Evolutionary conservation across 2,329 filamentous ascomycete genomes (phyloP), one percentile per base, ranked within the genome.

Genomic region (Furcasterigmium furcatum): DNA sequence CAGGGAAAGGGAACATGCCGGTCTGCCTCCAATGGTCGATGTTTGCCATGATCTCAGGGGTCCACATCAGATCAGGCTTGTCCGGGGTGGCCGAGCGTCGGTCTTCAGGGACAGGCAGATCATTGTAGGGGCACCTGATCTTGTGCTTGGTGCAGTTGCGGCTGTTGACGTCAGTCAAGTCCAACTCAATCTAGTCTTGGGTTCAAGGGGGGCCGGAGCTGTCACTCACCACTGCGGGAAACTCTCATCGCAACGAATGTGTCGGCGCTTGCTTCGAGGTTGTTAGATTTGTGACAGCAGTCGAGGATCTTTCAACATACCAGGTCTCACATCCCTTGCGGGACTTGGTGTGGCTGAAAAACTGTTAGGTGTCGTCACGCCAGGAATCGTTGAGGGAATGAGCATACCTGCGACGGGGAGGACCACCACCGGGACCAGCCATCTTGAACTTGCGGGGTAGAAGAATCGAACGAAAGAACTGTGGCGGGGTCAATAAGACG

Each of bases 81-180:
- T 79, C 75, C 52, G 82, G 80, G 53, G 80, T 81, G 35, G 74
- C 72, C 30, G 79, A 75, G 54, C 80, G 73, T 55, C 82, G 77
- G 55, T 81, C 74, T 54, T 87, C 84, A 47, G 85, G 77, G 38
- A 81, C 76, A 41, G 87, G 81, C 61, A 85, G 84, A 63, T 97
- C 91, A 77, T 96, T 95, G 74, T 97, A 99, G 58, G 96, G 94
- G 70, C 94, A 99, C 60, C 91, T 88, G 59, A 95, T 94, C 73
- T 96, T 96, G 72, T 99, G 94, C 72, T 97, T 99, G 51, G 92
- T 96, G 71, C 94, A 99, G 70, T 99, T 99, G 61, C 90, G 90
- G 73, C 91, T 95, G 60, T 38, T 21, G 36, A 45, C 63, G 49
- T 67, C 55, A 45, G 34, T 14, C 21, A 41, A 20, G 4, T 32